These are phyloP conservation scores for Yarrowia sp. DNA, from an alignment of 805 yeast genomes.

Conservation along the genomic window DNA sequence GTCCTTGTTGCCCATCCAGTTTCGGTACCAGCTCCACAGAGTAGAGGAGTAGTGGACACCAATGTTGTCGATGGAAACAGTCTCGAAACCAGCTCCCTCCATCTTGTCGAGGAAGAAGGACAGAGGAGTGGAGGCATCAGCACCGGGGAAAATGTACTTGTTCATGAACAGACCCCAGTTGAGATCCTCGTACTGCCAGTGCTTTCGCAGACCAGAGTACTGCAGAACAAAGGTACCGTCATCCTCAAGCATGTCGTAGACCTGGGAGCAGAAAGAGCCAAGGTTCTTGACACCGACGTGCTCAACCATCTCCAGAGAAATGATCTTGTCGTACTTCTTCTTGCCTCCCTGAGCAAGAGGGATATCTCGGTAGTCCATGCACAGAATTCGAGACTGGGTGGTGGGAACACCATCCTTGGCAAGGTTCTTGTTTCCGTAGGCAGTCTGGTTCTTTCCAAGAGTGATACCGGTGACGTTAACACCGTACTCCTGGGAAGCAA, in stretches of 20 bases:
- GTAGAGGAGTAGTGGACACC: constrained; percentile 93
- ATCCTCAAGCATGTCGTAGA: constrained; percentile 82
- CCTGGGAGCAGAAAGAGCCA: constrained; percentile 69
- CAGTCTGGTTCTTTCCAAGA: constrained; percentile 84
- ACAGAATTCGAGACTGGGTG: constrained; percentile 71
- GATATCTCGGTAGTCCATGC: constrained; percentile 87
- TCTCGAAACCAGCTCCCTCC: constrained; percentile 84
- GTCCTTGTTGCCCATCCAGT: constrained; percentile 84
- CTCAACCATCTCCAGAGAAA: constrained; percentile 93
- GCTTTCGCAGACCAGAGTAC: constrained; percentile 85
- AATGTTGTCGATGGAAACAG: constrained; percentile 76
- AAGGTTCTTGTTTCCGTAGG: constrained; percentile 76
- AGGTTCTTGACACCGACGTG: constrained; percentile 92
- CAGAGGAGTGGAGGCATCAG: constrained; percentile 92
- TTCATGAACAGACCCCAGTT: constrained; percentile 95
- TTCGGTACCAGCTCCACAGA: constrained; percentile 90
- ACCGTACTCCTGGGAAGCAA: constrained; percentile 75
- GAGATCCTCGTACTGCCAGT: constrained; percentile 92
- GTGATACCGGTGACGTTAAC: constrained; percentile 88
- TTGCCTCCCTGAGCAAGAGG: constrained; percentile 62
- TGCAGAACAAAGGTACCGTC: constrained; percentile 86
- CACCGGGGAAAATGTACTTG: constrained; percentile 95
- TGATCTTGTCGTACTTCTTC: constrained; percentile 69
- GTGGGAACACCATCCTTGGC: constrained; percentile 61
- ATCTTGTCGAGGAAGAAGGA: constrained; percentile 73